These are phyloP conservation scores for Boletus sensibilis DNA, from an alignment of 768 basidiomycete genomes.

Conservation along the genomic window DNA sequence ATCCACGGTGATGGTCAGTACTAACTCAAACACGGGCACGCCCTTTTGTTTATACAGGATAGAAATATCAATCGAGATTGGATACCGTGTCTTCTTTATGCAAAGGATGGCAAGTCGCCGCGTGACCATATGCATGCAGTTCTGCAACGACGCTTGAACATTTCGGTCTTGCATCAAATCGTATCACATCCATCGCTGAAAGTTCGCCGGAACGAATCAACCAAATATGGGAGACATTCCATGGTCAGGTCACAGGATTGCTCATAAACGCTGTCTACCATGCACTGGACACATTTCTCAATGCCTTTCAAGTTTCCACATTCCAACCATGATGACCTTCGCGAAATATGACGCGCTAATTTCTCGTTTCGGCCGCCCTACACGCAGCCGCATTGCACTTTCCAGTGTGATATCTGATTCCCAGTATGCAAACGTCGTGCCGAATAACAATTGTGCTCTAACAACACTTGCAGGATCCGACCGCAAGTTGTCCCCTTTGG, in stretches of 20 bases:
- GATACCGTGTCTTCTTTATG: neutral
- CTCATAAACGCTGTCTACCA: neutral
- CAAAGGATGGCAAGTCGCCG: neutral
- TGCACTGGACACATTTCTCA: neutral
- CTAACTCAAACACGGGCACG: neutral
- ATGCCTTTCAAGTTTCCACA: neutral
- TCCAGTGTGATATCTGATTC: neutral
- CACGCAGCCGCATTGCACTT: neutral
- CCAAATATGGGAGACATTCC: neutral
- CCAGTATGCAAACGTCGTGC: neutral
- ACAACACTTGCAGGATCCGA: neutral
- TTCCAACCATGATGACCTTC: neutral
- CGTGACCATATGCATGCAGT: neutral
- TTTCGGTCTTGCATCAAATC: neutral
- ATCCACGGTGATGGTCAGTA: neutral
- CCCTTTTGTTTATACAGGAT: neutral
- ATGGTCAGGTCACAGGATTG: neutral
- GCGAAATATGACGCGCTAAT: neutral
- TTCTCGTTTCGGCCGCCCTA: neutral
- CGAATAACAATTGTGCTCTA: neutral
- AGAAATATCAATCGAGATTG: neutral
- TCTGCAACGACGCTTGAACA: neutral
- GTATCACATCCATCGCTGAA: neutral
- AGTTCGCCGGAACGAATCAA: neutral
- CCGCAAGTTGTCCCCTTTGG: neutral